Base-by-base conservation (phyloP, 2,329 filamentous ascomycete species). In the Trichoderma sp. region DNA sequence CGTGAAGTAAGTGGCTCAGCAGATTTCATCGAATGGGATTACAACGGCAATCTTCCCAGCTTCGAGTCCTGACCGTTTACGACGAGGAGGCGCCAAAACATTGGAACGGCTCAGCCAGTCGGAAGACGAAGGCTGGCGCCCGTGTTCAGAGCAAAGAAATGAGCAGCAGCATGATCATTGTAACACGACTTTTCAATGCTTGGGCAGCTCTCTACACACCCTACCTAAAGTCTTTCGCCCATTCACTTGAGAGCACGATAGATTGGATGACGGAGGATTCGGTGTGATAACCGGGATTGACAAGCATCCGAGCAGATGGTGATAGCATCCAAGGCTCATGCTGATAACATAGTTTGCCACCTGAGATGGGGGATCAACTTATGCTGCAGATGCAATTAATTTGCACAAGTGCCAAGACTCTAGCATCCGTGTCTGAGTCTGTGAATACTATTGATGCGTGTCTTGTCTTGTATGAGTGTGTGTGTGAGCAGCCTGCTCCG, bases 331-430 rank as follows among this genome's bases (percentile, higher is more conserved):
- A 32, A 60, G 39, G 30, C 66, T 39, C 28, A 58, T 36, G 53
- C 34, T 68, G 43, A 36, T 60, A 36, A 28, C 15, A 21, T 60
- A 26, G 56, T 51, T 60, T 62, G 66, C 66, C 66, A 70, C 66
- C 26, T 28, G 32, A 32, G 28, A 57, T 69, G 21, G 36, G 28
- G 34, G 56, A 26, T 15, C n/a, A 28, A 53, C 15, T n/a, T 24
- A 69, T 36, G 57, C n/a, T 70, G 66, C 39, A 70, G 28, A 32
- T 62, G 66, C 57, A 62, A 30, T 70, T 61, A 26, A 57, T 51
- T 53, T 53, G 43, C 57, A 70, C 61, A 53, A 32, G 43, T 47
- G 39, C 18, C 36, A 47, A 28, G 36, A 14, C 56, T 15, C 32
- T 21, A 60, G 66, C 28, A 62, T 61, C 15, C 39, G 32, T 57